These are phyloP conservation scores for Hanseniaspora opuntiae DNA, from an alignment of 805 yeast genomes.

Conservation along the genomic window DNA sequence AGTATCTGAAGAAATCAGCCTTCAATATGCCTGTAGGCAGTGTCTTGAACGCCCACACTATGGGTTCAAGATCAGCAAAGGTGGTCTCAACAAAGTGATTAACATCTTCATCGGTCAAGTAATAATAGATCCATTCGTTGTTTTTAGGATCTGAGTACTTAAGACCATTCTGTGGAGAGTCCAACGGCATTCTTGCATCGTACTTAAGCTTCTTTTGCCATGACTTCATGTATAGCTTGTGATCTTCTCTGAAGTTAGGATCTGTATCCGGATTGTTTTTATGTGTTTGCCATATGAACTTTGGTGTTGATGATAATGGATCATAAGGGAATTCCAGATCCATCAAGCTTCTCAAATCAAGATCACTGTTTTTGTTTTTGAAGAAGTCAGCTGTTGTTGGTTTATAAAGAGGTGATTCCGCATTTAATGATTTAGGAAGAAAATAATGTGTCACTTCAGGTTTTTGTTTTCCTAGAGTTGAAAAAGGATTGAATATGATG, in stretches of 20 bases:
- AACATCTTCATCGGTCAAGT: slow-evolving; percentile 59
- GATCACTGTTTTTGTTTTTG: neutral
- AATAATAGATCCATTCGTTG: slow-evolving; percentile 43
- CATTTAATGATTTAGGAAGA: slow-evolving; percentile 8
- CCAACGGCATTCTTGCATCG: neutral
- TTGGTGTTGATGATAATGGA: slow-evolving; percentile 49
- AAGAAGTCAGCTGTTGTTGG: neutral
- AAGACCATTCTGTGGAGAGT: slow-evolving; percentile 1
- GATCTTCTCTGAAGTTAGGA: slow-evolving; percentile 17
- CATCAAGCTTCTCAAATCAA: slow-evolving; percentile 34
- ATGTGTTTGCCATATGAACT: slow-evolving; percentile 90
- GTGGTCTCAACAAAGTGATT: slow-evolving; percentile 41
- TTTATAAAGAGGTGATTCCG: neutral
- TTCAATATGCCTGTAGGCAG: slow-evolving; percentile 73
- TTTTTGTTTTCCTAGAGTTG: neutral
- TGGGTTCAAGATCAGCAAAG: slow-evolving; percentile 61
- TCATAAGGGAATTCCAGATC: slow-evolving; percentile 67
- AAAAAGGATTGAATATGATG: slow-evolving; percentile 3
- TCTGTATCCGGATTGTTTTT: slow-evolving; percentile 54
- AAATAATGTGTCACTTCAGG: neutral
- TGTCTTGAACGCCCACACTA: slow-evolving; percentile 55
- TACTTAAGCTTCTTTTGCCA: slow-evolving; percentile 11
- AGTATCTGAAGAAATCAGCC: slow-evolving; percentile 87
- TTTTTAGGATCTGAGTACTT: slow-evolving; percentile 12
- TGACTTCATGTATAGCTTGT: slow-evolving; percentile 9